Evolutionary conservation across 106 monocot species (phyloP), one percentile per base, ranked within the genome.

Genomic region (Acanthochlamys bracteata): DNA sequence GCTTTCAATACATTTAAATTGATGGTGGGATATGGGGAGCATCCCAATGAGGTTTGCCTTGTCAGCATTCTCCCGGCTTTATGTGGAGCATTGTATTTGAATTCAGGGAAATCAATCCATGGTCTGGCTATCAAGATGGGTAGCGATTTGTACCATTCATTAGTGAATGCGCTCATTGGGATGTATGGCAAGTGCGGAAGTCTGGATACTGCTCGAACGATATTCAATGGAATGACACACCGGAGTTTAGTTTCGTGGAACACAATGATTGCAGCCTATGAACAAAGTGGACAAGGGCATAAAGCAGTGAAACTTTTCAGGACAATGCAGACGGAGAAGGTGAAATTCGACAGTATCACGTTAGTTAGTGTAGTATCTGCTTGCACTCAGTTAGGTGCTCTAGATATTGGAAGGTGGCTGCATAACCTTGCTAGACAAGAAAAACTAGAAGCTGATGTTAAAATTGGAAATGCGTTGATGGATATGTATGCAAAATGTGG

Each of bases 401-500:
- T 58, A 3, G 57, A 58, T 25, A 58, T 25, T 58, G 57, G 57
- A 21, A 58, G 25, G 25, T 58, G 57, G 57, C 19, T 58, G 21
- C 57, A 58, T 24, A 14, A 58, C 1, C 57, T 58, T 58, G 57
- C 57, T 23, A 14, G 9, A 25, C 15, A 25, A 10, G 10, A 25
- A 24, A 25, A 14, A 58, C 25, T 58, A 58, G 57, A 58, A 58
- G 25, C 7, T 24, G 57, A 58, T 58, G 57, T 58, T 7, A 58
- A 25, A 25, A 25, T 58, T 14, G 57, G 57, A 11, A 58, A 58
- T 58, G 57, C 57, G 9, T 58, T 58, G 21, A 24, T 58, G 57
- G 57, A 54, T 54, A 54, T 54, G 53, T 54, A 54, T 54, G 53
- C 53, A 54, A 54, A 54, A 19, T 54, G 53, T 58, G 57, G 57